These are phyloP conservation scores for Lathyrus sativus DNA, from an alignment of 306 rosid species.

Conservation along the genomic window DNA sequence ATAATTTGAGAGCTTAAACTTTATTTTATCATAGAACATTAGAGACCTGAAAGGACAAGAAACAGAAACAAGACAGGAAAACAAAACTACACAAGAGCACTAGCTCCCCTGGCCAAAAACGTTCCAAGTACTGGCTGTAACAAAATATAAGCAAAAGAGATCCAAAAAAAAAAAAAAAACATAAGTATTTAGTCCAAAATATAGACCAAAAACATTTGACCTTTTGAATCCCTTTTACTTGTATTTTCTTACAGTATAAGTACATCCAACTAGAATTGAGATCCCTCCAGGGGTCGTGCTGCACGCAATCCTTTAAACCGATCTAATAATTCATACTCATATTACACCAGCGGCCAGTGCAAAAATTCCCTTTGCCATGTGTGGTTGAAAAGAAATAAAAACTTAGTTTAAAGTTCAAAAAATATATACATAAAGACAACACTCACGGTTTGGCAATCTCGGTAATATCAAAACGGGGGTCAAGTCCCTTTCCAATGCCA, in stretches of 20 bases:
- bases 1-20: conserved; percentile 16
- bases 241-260: too few species aligned
- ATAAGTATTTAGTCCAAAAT: too few species aligned
- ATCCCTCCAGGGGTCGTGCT: background rate
- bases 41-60: conserved; percentile 22
- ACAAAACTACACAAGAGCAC: conserved; percentile 20
- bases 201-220: too few species aligned
- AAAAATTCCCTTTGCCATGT: conserved; percentile 1
- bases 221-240: too few species aligned
- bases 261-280: conserved; percentile 11
- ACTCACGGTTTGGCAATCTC: conserved; percentile 99
- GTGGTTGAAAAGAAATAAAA: conserved; percentile 12
- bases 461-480: conserved; percentile 96
- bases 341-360: conserved; percentile 6
- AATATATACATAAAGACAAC: conserved; percentile 25
- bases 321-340: conserved; percentile 1
- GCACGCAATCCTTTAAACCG: background rate
- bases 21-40: conserved; percentile 6
- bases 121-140: background rate
- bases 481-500: conserved; percentile 99
- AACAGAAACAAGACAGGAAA: conserved; percentile 24
- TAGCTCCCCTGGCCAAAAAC: conserved; percentile 12
- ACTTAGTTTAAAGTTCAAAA: conserved; percentile 13
- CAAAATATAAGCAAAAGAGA: too few species aligned
- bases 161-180: too few species aligned